These are phyloP conservation scores for Sugiyamaella qingdaonensis DNA, from an alignment of 805 yeast genomes.

Conservation along the genomic window DNA sequence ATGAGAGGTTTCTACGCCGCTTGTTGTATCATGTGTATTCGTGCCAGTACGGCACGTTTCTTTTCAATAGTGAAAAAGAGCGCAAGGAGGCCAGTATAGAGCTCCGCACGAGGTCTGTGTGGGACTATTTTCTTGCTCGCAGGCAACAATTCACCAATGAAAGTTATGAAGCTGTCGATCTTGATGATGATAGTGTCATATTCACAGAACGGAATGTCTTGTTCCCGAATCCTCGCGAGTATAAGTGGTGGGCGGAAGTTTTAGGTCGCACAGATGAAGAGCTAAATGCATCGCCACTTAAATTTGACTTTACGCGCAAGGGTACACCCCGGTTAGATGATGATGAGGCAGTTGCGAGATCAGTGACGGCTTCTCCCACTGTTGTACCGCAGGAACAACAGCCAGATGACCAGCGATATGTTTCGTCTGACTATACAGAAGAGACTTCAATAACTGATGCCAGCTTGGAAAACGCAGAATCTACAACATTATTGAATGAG, in stretches of 20 bases:
- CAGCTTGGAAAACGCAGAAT: too few relatives aligned
- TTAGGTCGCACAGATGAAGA: constrained; percentile 74
- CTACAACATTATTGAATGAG: neutral
- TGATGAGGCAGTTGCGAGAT: neutral
- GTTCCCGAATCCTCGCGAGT: constrained; percentile 56
- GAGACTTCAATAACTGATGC: neutral
- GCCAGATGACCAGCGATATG: neutral
- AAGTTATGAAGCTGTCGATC: constrained; percentile 34
- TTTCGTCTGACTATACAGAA: neutral
- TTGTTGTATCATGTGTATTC: constrained; percentile 84
- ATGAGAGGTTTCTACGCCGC: constrained; percentile 80
- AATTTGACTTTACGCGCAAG: neutral
- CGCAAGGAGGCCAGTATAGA: constrained; percentile 41
- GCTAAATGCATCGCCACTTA: constrained; percentile 39
- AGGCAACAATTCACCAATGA: constrained; percentile 61
- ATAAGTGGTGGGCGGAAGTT: constrained; percentile 87
- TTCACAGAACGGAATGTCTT: constrained; percentile 36
- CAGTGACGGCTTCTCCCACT: neutral
- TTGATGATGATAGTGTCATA: constrained; percentile 25
- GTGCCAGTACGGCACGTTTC: constrained; percentile 91
- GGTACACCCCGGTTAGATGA: neutral
- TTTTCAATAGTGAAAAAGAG: constrained; percentile 71
- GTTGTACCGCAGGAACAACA: neutral
- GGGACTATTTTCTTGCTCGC: constrained; percentile 90
- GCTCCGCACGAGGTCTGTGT: constrained; percentile 65